Conservation (phyloP, 1,139 yeast species). For the Kazachstania sp. region DNA sequence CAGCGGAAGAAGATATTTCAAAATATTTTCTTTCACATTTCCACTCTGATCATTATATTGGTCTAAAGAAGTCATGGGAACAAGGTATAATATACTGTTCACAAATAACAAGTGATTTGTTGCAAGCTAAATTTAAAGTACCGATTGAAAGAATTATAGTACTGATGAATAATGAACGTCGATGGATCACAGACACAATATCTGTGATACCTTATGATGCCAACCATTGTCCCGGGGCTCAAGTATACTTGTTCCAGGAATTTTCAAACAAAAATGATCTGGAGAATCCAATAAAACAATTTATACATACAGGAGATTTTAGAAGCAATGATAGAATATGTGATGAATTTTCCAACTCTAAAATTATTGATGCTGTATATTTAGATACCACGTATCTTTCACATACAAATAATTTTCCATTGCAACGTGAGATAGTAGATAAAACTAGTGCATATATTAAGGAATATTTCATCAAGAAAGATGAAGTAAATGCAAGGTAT, state of each 20-base stretch:
- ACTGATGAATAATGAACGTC: slow-evolving; percentile 37
- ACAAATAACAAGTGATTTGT: slow-evolving; percentile 51
- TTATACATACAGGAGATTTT: slow-evolving; percentile 89
- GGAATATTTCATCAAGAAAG: slow-evolving; percentile 19
- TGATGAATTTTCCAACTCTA: slow-evolving; percentile 26
- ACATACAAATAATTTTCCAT: slow-evolving; percentile 67
- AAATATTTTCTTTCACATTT: slow-evolving; percentile 69
- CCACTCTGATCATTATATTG: slow-evolving; percentile 92
- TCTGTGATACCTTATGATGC: slow-evolving; percentile 67
- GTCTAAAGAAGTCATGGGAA: slow-evolving; percentile 69
- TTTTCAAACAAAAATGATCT: slow-evolving; percentile 13
- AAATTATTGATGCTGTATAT: slow-evolving; percentile 49
- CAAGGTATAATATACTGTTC: slow-evolving; percentile 65
- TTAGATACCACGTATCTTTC: slow-evolving; percentile 84
- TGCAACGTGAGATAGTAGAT: slow-evolving; percentile 59
- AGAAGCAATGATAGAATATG: slow-evolving; percentile 44
- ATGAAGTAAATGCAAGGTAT: neutral
- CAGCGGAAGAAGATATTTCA: slow-evolving; percentile 38
- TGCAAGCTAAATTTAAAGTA: slow-evolving; percentile 47
- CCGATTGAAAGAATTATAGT: slow-evolving; percentile 42
- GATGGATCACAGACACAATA: slow-evolving; percentile 38
- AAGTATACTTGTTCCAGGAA: slow-evolving; percentile 63
- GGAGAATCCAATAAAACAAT: slow-evolving; percentile 13
- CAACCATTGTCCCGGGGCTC: slow-evolving; percentile 96
- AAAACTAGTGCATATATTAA: slow-evolving; percentile 48